Conservation (phyloP, 2,329 filamentous ascomycete species). For the Xylaria sp. region DNA sequence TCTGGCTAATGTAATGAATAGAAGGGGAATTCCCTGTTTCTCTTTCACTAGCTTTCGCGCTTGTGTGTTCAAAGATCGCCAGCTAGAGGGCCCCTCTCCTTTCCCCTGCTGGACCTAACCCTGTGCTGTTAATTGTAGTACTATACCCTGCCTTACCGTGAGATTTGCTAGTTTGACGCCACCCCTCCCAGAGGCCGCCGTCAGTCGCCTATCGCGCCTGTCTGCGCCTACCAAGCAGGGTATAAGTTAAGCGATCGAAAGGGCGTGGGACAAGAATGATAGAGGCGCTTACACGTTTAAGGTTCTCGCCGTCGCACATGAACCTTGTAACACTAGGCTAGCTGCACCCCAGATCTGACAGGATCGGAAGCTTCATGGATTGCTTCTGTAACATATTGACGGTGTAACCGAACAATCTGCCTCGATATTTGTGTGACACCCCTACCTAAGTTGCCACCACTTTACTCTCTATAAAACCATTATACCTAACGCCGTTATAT, state of each 20-base stretch:
- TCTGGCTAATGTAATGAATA: neutral
- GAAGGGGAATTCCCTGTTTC: neutral
- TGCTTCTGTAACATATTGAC: conserved; percentile 3
- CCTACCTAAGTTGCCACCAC: neutral
- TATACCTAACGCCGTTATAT: neutral
- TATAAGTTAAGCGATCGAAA: conserved; percentile 3
- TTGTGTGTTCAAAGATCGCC: neutral
- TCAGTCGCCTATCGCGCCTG: conserved; percentile 34
- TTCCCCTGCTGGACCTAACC: neutral
- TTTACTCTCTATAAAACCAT: neutral
- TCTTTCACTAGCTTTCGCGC: neutral
- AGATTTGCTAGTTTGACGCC: neutral
- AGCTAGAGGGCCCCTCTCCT: neutral
- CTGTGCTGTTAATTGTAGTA: neutral
- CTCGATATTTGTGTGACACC: conserved; percentile 9
- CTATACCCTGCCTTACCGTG: conserved; percentile 1
- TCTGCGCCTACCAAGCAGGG: conserved; percentile 16
- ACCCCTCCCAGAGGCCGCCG: conserved; percentile 23
- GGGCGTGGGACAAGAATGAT: conserved; percentile 4
- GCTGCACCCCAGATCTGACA: conserved; percentile 32
- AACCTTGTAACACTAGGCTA: conserved; percentile 22
- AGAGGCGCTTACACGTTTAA: conserved; percentile 11
- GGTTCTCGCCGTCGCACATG: conserved; percentile 8
- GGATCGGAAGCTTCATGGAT: neutral
- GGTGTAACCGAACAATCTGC: conserved; percentile 28